Evolutionary conservation across 2,329 filamentous ascomycete genomes (phyloP).

Genomic region (Nigrospora sphaerica): DNA sequence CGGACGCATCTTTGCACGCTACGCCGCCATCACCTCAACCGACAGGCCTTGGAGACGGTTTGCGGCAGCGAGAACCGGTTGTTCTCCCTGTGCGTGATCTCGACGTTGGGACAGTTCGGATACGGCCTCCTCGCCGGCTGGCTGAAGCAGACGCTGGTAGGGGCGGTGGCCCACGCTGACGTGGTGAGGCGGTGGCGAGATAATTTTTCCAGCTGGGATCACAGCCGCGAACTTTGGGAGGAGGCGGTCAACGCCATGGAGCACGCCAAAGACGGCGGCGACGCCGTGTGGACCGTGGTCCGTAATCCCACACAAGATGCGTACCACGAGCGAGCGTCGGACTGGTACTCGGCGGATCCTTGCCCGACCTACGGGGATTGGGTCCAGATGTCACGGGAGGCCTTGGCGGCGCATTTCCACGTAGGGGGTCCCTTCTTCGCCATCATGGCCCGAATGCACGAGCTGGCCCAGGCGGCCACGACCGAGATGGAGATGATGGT

Average conservation of each 20-base stretch:
- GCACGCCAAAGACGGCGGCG: fast-evolving
- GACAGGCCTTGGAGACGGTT: neutral
- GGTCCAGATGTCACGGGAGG: neutral
- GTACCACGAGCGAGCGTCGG: neutral
- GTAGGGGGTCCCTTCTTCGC: slow-evolving; percentile 11
- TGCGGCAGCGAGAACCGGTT: neutral
- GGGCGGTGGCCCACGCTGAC: slow-evolving; percentile 1
- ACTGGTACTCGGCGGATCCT: neutral
- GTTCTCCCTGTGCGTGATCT: slow-evolving; percentile 6
- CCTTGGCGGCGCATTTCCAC: neutral
- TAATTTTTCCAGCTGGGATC: neutral
- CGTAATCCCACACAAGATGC: neutral
- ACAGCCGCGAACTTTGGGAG: neutral
- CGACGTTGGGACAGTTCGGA: slow-evolving; percentile 1
- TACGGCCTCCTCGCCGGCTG: slow-evolving; percentile 6
- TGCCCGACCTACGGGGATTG: neutral
- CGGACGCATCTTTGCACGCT: neutral
- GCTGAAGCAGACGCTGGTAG: neutral
- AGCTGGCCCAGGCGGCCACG: slow-evolving; percentile 7
- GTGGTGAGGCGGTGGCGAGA: slow-evolving; percentile 1
- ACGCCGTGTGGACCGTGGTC: neutral
- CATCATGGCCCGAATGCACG: neutral
- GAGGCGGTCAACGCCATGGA: neutral
- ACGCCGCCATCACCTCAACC: too few relatives aligned
- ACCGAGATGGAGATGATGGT: slow-evolving; percentile 11